Evolutionary conservation across 345 rosid genomes (phyloP), one percentile per base, ranked within the genome.

Genomic region (Camelina hispida): DNA sequence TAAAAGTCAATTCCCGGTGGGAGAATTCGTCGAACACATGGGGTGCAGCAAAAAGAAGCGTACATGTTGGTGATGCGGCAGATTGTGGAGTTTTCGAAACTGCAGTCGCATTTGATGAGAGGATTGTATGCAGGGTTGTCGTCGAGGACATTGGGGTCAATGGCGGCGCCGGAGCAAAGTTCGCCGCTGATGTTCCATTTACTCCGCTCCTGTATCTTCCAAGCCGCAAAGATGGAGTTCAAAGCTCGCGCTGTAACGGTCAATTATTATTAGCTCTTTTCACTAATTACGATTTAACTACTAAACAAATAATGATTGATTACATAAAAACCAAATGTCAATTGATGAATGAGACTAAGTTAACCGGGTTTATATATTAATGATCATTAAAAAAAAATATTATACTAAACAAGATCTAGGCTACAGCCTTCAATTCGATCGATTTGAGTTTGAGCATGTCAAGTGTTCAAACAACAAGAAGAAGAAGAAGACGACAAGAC

Each of bases 121-220:
- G 91, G 88, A n/a, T 87, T 85, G 80, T 80, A 71, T 2, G 34
- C 5, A 0, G 2, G 0, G 46, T 65, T 44, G 52, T 54, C 48
- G 38, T 80, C 70, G 10, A 17, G 0, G 13, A 82, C 66, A 37
- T 15, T 6, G 1, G 10, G 48, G n/a, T 74, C 58, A 12, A 79
- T 53, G 57, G 93, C 91, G 1, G 66, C 68, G 65, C 87, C 93
- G 48, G 78, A 81, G 82, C 92, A 88, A 18, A 81, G 84, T 44
- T 88, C 83, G 54, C 92, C 89, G 38, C 79, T 84, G 15, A 30
- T 72, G 80, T 87, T 89, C 91, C 93, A 87, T 4, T 25, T 50
- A 1, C 37, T 44, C 6, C 73, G 56, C 6, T 65, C 65, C 7
- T 0, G 4, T 12, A 43, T 58, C 63, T 14, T 44, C 81, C 81